Evolutionary conservation across 2,329 filamentous ascomycete genomes (phyloP).

Genomic region (Colletotrichum sp.): DNA sequence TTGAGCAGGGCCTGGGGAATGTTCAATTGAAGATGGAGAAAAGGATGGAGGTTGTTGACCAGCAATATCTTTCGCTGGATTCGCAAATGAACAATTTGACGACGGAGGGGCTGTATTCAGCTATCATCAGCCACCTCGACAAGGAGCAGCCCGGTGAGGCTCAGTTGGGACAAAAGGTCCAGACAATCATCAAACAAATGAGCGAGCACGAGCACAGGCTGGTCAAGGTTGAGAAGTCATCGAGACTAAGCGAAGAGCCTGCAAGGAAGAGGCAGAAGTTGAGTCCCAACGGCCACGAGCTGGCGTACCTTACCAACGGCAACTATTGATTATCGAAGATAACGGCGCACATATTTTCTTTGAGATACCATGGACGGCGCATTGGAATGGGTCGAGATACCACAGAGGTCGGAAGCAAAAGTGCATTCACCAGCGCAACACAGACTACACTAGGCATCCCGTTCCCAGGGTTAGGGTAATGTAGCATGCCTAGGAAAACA

Average conservation of each 20-base stretch:
- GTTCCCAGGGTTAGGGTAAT: not conserved
- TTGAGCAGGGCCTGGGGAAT: not conserved
- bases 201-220: conserved; percentile 2
- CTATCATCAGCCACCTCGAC: conserved; percentile 43
- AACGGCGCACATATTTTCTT: not conserved
- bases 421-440: not conserved
- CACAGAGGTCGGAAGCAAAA: not conserved
- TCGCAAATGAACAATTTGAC: conserved; percentile 54
- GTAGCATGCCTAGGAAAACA: not conserved
- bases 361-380: not conserved
- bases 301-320: not conserved
- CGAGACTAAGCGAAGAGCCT: not conserved
- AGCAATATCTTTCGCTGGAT: conserved; percentile 45
- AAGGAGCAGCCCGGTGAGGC: not conserved
- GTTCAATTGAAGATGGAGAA: conserved; percentile 25
- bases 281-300: not conserved
- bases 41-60: conserved; percentile 35
- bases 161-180: not conserved
- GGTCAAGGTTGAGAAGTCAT: not conserved
- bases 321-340: not conserved
- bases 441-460: not conserved
- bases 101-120: conserved; percentile 44
- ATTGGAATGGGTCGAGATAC: not conserved
- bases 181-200: conserved; percentile 2
- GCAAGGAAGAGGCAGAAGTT: conserved; percentile 6